Base-by-base conservation (phyloP, 2,329 filamentous ascomycete species). In the Calonectria honghensis region DNA sequence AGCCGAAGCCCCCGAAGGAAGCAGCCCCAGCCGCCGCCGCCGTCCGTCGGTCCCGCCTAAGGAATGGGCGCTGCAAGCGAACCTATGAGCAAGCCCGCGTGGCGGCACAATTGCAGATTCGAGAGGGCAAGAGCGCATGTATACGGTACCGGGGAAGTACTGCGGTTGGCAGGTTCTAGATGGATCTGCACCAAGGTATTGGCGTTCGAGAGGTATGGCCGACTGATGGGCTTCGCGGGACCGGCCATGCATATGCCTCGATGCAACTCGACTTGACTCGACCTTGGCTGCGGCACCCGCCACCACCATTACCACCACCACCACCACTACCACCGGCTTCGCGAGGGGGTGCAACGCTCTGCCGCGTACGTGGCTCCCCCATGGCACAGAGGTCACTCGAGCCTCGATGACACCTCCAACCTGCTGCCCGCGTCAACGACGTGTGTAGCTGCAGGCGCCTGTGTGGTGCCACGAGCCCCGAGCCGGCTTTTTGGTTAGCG, bases 61-160 rank as follows among this genome's bases (percentile, higher is more conserved):
- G 37, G 61, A 41, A 70, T 41, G 39, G 7, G 11, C 18, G 32
- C 16, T 41, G 73, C 45, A 81, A 78, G 78, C 79, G 79, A 79
- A 72, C 79, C 79, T 80, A 80, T 80, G 61, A 78, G 54, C 32
- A 41, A 6, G 71, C 63, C 66, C 50, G 54, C 61, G 50, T 54
- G 24, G 45, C n/a, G 45, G 45, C 45, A 48, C 45, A 48, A 48
- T 48, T 48, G 45, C n/a, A 45, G 41, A 45, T 45, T 45, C 18
- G 41, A 45, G 41, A 61, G 37, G 2, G 32, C 6, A 5, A 32
- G 32, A 7, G 32, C 32, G 32, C 32, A 35, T 35, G 57, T 41
- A 63, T 37, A 63, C 57, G 24, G 57, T 29, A 63, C 37, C 35
- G 37, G 57, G 4, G 9, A 13, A 16, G 14, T 61, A 16, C 54